phyloP scores from a whole-genome alignment of 2,329 filamentous ascomycete genomes.

The Colletotrichum theobromicola region DNA sequence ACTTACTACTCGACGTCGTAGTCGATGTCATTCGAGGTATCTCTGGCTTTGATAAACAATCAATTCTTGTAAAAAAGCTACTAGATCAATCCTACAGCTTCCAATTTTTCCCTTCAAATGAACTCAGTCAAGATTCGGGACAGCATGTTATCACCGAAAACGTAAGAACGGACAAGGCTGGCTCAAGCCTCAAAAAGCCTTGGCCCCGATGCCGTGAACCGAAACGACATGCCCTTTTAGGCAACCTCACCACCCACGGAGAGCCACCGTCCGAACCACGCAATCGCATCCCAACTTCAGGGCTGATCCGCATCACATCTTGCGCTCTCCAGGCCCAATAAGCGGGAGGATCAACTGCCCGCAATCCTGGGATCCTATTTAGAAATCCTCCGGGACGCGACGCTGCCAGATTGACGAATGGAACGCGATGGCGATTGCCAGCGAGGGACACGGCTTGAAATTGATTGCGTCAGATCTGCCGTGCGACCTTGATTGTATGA shows the following conservation, averaged over 20 bases:
- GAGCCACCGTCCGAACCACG: neutral
- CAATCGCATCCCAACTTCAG: neutral
- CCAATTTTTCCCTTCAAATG: too few relatives aligned
- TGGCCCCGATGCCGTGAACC: neutral
- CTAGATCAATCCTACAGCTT: too few relatives aligned
- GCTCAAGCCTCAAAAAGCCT: neutral
- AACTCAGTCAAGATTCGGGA: neutral
- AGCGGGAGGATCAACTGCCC: neutral
- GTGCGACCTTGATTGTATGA: neutral
- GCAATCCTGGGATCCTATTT: neutral
- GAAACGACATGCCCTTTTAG: neutral
- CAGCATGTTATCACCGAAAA: neutral
- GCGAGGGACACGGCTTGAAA: neutral
- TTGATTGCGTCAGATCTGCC: neutral
- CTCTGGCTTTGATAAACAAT: too few relatives aligned
- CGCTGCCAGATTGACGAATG: neutral
- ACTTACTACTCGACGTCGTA: too few relatives aligned
- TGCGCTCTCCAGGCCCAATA: neutral
- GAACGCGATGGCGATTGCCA: neutral
- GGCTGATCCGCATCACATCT: neutral
- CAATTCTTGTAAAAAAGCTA: too few relatives aligned
- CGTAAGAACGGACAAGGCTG: neutral
- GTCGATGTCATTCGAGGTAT: too few relatives aligned
- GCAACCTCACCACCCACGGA: neutral
- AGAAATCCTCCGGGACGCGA: neutral